These are phyloP conservation scores for Mayamaea pseudoterrestris DNA, from an alignment of 108 stramenopile genomes.

Conservation along the genomic window DNA sequence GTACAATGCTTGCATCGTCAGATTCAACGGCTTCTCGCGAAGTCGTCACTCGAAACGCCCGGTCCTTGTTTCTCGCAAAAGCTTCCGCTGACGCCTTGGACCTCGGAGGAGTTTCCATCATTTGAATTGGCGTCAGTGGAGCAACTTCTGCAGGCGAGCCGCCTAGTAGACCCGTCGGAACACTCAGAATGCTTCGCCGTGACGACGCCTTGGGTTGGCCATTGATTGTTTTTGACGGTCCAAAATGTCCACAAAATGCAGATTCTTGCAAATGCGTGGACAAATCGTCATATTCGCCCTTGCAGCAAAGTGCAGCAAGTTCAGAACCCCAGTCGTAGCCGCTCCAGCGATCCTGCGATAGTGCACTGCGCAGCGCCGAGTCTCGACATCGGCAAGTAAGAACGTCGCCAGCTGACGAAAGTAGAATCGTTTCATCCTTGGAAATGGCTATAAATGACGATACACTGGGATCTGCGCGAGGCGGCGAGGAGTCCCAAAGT, in stretches of 20 bases:
- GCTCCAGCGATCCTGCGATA: neutral
- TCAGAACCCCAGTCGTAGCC: neutral
- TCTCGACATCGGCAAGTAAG: slow-evolving; percentile 43
- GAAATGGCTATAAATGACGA: slow-evolving; percentile 24
- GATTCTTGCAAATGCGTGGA: neutral
- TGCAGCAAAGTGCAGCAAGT: neutral
- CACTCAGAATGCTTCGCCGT: too few relatives aligned
- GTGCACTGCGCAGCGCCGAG: slow-evolving; percentile 7
- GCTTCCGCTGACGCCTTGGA: too few relatives aligned
- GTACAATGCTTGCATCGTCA: slow-evolving; percentile 20
- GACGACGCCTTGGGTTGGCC: too few relatives aligned
- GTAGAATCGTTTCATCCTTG: slow-evolving; percentile 39
- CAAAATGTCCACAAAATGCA: neutral
- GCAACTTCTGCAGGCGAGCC: slow-evolving; percentile 1
- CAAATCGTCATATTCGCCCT: slow-evolving; percentile 1
- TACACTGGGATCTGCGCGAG: too few relatives aligned
- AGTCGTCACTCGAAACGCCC: slow-evolving; percentile 1
- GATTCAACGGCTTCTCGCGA: neutral
- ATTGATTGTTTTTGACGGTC: too few relatives aligned
- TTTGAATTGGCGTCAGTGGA: neutral
- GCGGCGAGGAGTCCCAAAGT: too few relatives aligned
- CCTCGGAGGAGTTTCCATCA: too few relatives aligned
- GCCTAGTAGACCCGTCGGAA: neutral
- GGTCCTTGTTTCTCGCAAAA: neutral
- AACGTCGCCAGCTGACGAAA: slow-evolving; percentile 59